Percentiles rank a stretch among this genome's conserved stretches.
Conservation (phyloP, 2,329 filamentous ascomycete species). For the Periconia macrospinosa region DNA sequence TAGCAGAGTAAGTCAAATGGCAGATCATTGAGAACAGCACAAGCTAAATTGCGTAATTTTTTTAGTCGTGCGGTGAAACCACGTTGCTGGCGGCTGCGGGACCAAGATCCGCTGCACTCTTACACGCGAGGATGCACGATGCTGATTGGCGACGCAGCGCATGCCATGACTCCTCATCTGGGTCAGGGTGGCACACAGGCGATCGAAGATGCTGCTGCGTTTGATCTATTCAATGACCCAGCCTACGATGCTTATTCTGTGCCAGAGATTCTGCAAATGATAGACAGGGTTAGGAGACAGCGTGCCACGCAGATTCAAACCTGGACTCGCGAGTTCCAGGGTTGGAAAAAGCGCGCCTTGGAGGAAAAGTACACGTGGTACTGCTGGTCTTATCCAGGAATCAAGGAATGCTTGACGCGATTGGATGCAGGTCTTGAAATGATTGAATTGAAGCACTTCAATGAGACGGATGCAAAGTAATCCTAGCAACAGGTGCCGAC, state of each 20-base stretch:
- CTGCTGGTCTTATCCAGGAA: constrained; percentile 5
- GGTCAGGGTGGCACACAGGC: too few species aligned
- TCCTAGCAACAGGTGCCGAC: too few species aligned
- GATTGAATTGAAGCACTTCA: constrained; percentile 6
- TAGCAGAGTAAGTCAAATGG: too few species aligned
- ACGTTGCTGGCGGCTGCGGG: constrained; percentile 5
- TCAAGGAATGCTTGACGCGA: constrained; percentile 7
- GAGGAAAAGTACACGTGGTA: constrained; percentile 6
- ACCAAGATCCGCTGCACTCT: constrained; percentile 3
- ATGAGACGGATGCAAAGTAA: constrained; percentile 5
- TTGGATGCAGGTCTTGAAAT: constrained; percentile 5
- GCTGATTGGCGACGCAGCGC: constrained; percentile 31
- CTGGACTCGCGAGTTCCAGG: constrained; percentile 4
- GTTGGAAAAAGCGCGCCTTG: constrained; percentile 5
- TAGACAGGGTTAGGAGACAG: constrained; percentile 5
- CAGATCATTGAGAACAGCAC: too few species aligned
- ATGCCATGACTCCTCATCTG: too few species aligned
- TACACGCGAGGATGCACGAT: constrained; percentile 47
- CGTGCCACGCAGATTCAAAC: constrained; percentile 6
- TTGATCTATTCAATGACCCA: constrained; percentile 23
- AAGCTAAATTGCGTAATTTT: too few species aligned
- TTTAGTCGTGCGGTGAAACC: constrained; percentile 4
- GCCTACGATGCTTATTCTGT: constrained; percentile 2
- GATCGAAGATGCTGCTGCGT: constrained; percentile 35
- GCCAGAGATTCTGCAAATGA: constrained; percentile 4